phyloP scores from a whole-genome alignment of 2,329 filamentous ascomycete genomes.

The Simplicillium sp. region DNA sequence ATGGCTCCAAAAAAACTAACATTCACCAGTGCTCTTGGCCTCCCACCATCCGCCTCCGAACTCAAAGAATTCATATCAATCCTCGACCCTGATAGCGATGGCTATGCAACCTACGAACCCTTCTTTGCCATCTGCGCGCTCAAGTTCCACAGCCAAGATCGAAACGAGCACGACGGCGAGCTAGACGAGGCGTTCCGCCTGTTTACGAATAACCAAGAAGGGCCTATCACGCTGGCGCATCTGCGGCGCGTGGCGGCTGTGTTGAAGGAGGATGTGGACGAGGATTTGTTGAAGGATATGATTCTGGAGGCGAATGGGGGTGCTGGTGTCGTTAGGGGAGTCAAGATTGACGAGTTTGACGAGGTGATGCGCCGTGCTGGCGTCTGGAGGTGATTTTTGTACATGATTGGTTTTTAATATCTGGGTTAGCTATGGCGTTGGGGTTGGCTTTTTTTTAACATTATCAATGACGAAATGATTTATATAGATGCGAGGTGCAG shows the following conservation, averaged over 20 bases:
- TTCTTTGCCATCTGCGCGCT: constrained; percentile 86
- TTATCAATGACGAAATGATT: too few species aligned
- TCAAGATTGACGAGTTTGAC: constrained; percentile 73
- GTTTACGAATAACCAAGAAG: constrained; percentile 52
- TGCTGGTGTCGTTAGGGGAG: constrained; percentile 58
- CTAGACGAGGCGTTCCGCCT: constrained; percentile 74
- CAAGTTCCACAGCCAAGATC: constrained; percentile 58
- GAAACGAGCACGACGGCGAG: constrained; percentile 51
- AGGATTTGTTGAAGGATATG: constrained; percentile 86
- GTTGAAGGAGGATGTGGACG: constrained; percentile 75
- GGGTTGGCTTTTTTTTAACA: constrained; percentile 1
- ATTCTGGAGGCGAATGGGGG: constrained; percentile 87
- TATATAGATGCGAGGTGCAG: too few species aligned
- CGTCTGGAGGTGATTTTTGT: constrained; percentile 56
- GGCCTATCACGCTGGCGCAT: constrained; percentile 70
- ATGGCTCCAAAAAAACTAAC: constrained; percentile 1
- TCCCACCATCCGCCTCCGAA: constrained; percentile 58
- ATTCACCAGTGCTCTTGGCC: constrained; percentile 64
- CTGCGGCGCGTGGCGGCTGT: constrained; percentile 69
- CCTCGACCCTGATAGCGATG: constrained; percentile 74
- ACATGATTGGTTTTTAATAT: too few species aligned
- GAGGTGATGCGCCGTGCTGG: constrained; percentile 78
- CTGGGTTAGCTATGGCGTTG: too few species aligned
- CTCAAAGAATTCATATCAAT: constrained; percentile 67
- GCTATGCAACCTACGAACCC: constrained; percentile 66